Base-by-base conservation (phyloP, 306 rosid genomes). In the Rosa persica region DNA sequence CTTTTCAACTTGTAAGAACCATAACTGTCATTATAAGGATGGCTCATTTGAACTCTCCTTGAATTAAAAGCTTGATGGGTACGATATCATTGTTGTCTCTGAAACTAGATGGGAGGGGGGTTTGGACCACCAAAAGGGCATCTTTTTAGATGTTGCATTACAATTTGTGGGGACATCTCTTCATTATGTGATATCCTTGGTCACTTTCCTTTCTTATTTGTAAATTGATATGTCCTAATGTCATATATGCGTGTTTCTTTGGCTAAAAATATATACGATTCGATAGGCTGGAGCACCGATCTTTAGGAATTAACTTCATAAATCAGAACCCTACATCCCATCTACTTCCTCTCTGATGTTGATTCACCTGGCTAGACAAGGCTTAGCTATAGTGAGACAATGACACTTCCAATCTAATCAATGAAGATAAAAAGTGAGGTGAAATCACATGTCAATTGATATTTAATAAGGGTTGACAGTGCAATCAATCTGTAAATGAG, bases 111-210 rank as follows among this genome's bases (percentile, higher is more conserved):
- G 81, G 84, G 71, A 73, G 60, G 70, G 44, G 49, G 57, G 36
- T 52, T 84, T 83, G 95, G 95, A 90, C 97, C 95, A 88, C 93
- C 60, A 4, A 68, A 79, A 43, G 64, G 73, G 85, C 88, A 87
- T 90, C 91, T 85, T 88, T 81, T 86, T 87, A 83, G 87, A 85
- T 85, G 89, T 81, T 87, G 84, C 87, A 81, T 81, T 82, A 69
- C 79, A 58, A 39, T 49, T 67, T 75, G 90, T 84, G 88, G 90
- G 89, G 86, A 48, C 84, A 75, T 67, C 78, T 70, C 36, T 81
- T 54, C 39, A 70, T 80, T 81, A 61, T 79, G 54, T 67, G 73
- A 79, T 71, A 61, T 77, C 76, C 74, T 61, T 79, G 75, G 23
- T 83, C 82, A 74, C 51, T 61, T 79, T 78, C 48, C 16, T 52